These are phyloP conservation scores for Lunularia cruciata DNA, from an alignment of 225 moss, liverwort and hornwort genomes.

Conservation along the genomic window DNA sequence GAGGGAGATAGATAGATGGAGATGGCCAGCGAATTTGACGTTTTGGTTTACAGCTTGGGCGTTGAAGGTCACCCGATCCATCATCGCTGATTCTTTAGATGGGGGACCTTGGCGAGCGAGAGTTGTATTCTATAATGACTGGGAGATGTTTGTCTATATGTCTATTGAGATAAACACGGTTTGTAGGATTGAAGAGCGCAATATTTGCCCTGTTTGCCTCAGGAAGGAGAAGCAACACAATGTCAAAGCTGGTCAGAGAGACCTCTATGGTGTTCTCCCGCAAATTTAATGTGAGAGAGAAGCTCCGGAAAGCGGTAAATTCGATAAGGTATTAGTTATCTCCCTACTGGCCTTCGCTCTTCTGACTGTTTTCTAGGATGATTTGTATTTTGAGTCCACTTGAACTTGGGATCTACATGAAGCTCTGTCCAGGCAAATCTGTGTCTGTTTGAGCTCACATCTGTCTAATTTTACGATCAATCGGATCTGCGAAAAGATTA, in stretches of 20 bases:
- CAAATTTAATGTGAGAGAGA: slow-evolving; percentile 3
- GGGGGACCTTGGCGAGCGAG: neutral
- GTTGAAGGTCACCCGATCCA: neutral
- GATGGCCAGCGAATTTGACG: neutral
- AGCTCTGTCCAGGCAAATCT: too few relatives aligned
- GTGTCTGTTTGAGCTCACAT: too few relatives aligned
- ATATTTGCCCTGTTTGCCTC: slow-evolving; percentile 6
- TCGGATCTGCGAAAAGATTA: too few relatives aligned
- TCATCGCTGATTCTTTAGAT: neutral
- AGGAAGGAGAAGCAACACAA: slow-evolving; percentile 10
- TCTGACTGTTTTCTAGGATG: too few relatives aligned
- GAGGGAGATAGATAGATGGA: neutral
- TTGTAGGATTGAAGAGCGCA: slow-evolving; percentile 9
- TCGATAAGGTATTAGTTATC: neutral
- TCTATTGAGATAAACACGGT: neutral
- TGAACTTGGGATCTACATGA: too few relatives aligned
- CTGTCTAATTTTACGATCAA: too few relatives aligned
- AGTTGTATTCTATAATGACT: neutral
- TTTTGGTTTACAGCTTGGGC: neutral
- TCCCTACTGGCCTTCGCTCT: too few relatives aligned
- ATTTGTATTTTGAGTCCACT: too few relatives aligned
- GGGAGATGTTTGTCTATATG: too few relatives aligned
- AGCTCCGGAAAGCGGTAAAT: neutral
- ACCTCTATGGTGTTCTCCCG: neutral
- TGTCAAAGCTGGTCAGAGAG: slow-evolving; percentile 4